phyloP scores from a whole-genome alignment of 2,329 filamentous ascomycete genomes.

The Elsinoe batatas region DNA sequence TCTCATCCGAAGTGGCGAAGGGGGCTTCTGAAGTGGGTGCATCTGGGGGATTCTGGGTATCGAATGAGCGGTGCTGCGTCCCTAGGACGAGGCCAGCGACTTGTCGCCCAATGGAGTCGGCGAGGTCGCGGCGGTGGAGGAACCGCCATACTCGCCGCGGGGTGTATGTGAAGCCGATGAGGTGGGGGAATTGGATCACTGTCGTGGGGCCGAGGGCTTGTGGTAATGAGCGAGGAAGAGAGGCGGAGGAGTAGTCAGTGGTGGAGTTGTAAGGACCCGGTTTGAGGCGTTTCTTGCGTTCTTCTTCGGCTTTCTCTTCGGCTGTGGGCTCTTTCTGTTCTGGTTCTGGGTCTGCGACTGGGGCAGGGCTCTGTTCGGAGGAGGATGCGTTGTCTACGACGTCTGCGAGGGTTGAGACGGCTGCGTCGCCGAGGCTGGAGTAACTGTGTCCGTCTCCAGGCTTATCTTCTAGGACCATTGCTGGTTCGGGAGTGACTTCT shows the following conservation, averaged over 20 bases:
- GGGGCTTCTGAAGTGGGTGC: constrained; percentile 18
- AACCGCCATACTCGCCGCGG: constrained; percentile 79
- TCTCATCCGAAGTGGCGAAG: constrained; percentile 14
- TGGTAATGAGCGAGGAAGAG: constrained; percentile 57
- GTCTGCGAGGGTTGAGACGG: constrained; percentile 18
- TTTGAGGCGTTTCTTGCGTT: constrained; percentile 45
- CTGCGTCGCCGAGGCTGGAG: constrained; percentile 22
- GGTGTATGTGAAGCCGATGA: constrained; percentile 87
- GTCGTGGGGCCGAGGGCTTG: constrained; percentile 61
- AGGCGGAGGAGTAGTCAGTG: constrained; percentile 58
- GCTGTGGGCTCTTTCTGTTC: constrained; percentile 29
- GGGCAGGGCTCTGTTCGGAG: no score
- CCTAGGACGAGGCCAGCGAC: constrained; percentile 76
- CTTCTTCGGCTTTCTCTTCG: constrained; percentile 30
- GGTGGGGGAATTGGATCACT: constrained; percentile 71
- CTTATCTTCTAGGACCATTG: constrained; percentile 6
- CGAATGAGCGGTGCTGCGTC: constrained; percentile 37
- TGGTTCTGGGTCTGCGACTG: constrained; percentile 22
- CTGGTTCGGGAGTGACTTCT: constrained; percentile 13
- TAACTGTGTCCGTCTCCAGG: constrained; percentile 17
- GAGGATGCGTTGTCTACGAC: constrained; percentile 1
- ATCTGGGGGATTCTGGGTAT: constrained; percentile 19
- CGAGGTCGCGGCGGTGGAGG: constrained; percentile 72
- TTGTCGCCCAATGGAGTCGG: constrained; percentile 77
- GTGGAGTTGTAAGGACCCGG: constrained; percentile 65